Base-by-base conservation (phyloP, 345 rosid genomes). In the Isatis tinctoria region DNA sequence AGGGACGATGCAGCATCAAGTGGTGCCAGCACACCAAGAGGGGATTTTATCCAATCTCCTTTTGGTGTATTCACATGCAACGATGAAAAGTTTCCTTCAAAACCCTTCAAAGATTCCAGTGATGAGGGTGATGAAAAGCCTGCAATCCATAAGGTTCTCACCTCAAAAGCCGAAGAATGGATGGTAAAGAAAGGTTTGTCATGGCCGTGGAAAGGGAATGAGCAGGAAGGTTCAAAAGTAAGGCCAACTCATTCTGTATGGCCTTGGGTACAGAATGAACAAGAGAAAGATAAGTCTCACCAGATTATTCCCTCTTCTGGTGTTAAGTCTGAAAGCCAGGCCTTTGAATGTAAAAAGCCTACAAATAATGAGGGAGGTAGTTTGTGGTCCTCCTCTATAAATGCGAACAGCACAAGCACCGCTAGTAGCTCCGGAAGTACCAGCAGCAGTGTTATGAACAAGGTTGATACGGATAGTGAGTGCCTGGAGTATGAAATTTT, bases 141-240 rank as follows among this genome's bases (percentile, higher is more conserved):
- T 64, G 77, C 90, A 22, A 83, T 89, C 74, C 91, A 79, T 74
- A 90, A 90, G 84, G 83, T 82, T 60, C 75, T 88, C 63, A 76
- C 94, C 65, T 85, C 93, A 44, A 93, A 84, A 75, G 97, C 97
- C 40, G 95, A 88, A 82, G 95, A 90, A 61, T 88, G 94, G 95
- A 86, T 95, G 74, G 88, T 81, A 69, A 90, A 83, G 87, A 90
- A 87, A 77, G 94, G 97, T 28, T 65, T 95, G 66, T 76, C 97
- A 33, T 95, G 97, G 98, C 99, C 97, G 36, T 95, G 97, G 99
- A 95, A 87, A 80, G 96, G 91, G 72, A 87, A 84, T 70, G 99
- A 87, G 78, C 85, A 40, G 68, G 98, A 87, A 74, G 87, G 74
- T 62, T 73, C 82, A 32, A 97, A 92, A 60, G 82, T 73, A 75